Percentiles rank a stretch among this genome's conserved stretches.
These are phyloP conservation scores for Candida easanensis DNA, from an alignment of 805 yeast species.

Conservation along the genomic window DNA sequence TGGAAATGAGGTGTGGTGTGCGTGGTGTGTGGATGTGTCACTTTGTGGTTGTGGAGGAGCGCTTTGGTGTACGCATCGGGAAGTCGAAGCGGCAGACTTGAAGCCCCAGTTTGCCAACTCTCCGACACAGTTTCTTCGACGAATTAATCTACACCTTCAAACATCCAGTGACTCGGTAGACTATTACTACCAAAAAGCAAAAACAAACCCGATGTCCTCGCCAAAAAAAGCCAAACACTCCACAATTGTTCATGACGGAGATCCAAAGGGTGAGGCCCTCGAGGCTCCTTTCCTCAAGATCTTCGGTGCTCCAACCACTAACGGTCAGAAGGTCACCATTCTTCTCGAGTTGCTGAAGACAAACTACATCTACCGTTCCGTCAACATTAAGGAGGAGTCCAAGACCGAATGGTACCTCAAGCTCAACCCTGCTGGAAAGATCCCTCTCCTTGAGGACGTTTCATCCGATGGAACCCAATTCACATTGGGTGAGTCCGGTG, in stretches of 20 bases:
- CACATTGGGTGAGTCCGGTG: constrained; percentile 56
- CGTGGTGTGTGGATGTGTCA: background rate
- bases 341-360: constrained; percentile 35
- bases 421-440: constrained; percentile 59
- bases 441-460: constrained; percentile 48
- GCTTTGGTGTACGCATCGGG: constrained; percentile 3
- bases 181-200: background rate
- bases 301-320: constrained; percentile 38
- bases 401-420: constrained; percentile 55
- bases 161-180: too few species aligned
- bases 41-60: background rate
- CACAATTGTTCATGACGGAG: constrained; percentile 10
- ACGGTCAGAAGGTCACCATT: constrained; percentile 38
- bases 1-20: too few species aligned
- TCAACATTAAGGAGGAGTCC: constrained; percentile 43
- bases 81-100: background rate
- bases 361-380: constrained; percentile 31
- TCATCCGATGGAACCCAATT: constrained; percentile 36
- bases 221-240: constrained; percentile 5
- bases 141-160: too few species aligned
- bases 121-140: too few species aligned
- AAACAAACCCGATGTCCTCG: constrained; percentile 9
- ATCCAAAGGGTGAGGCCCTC: constrained; percentile 15
- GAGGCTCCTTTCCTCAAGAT: constrained; percentile 42
- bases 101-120: too few species aligned